phyloP scores from a whole-genome alignment of 192 early-diverging fungal genomes.

The Rhizophagus clarus region DNA sequence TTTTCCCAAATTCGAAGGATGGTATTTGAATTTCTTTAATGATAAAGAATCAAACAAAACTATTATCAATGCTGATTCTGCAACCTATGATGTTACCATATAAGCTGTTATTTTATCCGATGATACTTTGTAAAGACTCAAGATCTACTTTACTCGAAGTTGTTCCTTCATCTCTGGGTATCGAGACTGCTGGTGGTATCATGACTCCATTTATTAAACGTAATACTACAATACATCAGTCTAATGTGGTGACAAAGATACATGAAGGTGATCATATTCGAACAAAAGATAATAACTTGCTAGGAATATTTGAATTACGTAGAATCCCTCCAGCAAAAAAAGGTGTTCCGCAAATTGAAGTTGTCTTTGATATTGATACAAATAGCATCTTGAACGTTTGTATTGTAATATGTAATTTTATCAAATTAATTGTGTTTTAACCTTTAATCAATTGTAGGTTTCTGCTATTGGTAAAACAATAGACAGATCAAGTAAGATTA shows the following conservation, averaged over 20 bases:
- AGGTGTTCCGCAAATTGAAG: slow-evolving; percentile 47
- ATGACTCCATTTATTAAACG: slow-evolving; percentile 46
- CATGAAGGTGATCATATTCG: slow-evolving; percentile 37
- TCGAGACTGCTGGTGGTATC: slow-evolving; percentile 81
- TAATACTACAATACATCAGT: slow-evolving; percentile 81
- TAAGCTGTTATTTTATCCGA: too few species aligned
- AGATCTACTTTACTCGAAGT: slow-evolving; percentile 78
- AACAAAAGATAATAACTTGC: slow-evolving; percentile 90
- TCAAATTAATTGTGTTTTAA: too few species aligned
- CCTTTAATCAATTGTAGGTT: too few species aligned
- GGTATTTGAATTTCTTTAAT: too few species aligned
- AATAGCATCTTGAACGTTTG: too few species aligned
- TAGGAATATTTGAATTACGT: slow-evolving; percentile 79
- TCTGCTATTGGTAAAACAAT: too few species aligned
- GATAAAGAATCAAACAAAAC: slow-evolving; percentile 90
- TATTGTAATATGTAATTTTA: too few species aligned
- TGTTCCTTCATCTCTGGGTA: slow-evolving; percentile 78
- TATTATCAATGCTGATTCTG: slow-evolving; percentile 93
- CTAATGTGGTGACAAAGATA: slow-evolving; percentile 62
- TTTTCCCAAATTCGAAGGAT: slow-evolving; percentile 90
- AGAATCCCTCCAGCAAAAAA: slow-evolving; percentile 77
- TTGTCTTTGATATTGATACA: slow-evolving; percentile 51
- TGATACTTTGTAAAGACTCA: slow-evolving; percentile 58
- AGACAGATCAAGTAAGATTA: too few species aligned
- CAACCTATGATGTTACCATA: slow-evolving; percentile 89